These are phyloP conservation scores for Chamaecrista fasciculata DNA, from an alignment of 306 rosid genomes.

Conservation along the genomic window DNA sequence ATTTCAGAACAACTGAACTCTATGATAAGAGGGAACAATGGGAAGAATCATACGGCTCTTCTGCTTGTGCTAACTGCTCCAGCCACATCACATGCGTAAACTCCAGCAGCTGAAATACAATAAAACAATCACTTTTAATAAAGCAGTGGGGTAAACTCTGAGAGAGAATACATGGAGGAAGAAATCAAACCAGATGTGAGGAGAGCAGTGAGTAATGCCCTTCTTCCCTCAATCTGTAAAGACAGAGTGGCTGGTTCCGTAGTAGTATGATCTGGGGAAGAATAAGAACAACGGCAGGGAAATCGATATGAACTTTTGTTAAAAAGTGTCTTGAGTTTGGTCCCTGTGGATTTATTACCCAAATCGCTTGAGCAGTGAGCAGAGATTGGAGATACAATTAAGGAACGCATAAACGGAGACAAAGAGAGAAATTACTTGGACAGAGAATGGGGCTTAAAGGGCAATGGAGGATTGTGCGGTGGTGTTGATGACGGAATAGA, in stretches of 20 bases:
- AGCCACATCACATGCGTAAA: slow-evolving; percentile 43
- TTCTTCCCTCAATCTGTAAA: slow-evolving; percentile 62
- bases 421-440: slow-evolving; percentile 49
- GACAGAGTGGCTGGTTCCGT: slow-evolving; percentile 36
- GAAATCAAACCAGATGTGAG: slow-evolving; percentile 63
- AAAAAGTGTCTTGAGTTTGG: slow-evolving; percentile 39
- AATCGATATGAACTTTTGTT: slow-evolving; percentile 38
- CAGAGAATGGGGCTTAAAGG: slow-evolving; percentile 44
- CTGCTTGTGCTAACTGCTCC: slow-evolving; percentile 58
- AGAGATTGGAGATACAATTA: slow-evolving; percentile 26
- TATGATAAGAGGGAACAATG: not conserved
- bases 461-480: slow-evolving; percentile 41
- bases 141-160: too few species aligned
- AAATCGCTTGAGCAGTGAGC: slow-evolving; percentile 19
- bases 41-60: slow-evolving; percentile 44
- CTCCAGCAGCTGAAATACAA: slow-evolving; percentile 41
- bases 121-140: not conserved
- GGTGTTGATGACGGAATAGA: slow-evolving; percentile 48
- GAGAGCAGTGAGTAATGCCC: slow-evolving; percentile 60
- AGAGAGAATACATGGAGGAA: not conserved
- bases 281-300: slow-evolving; percentile 50
- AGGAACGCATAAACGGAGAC: slow-evolving; percentile 17
- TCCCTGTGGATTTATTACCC: slow-evolving; percentile 48
- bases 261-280: slow-evolving; percentile 35
- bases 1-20: not conserved